Base-by-base conservation (phyloP, 257 asterid genomes). In the Solanum sejunctum region DNA sequence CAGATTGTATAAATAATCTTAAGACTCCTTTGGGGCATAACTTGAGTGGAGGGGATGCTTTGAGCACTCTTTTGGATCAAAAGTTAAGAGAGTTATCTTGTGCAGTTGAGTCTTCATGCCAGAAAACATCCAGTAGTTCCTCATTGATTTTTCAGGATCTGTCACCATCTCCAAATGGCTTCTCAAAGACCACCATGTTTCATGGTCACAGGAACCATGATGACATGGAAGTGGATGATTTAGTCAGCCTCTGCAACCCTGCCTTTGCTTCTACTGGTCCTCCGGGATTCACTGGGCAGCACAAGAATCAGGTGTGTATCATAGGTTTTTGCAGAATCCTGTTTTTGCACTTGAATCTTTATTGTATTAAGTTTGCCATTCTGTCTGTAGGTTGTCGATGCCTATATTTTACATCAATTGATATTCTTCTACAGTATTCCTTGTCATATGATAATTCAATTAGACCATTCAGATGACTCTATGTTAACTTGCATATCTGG, bases 1-100 rank as follows among this genome's bases (percentile, higher is more conserved):
- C 91, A 45, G 92, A 89, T 78, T 83, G 88, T 20, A 77, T 58
- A 26, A 86, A 84, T 84, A 85, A 84, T 86, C 80, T 92, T 58
- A 88, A 86, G 85, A 84, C 85, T 63, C 60, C 86, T 81, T 80
- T 61, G 16, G 92, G 88, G 69, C 85, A 88, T 86, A 91, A 87
- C 83, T 75, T 89, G 49, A 88, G 81, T 80, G 92, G 95, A 75
- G 92, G 94, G 75, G 98, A 93, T 88, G 92, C 89, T 32, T 89
- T 96, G 69, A 93, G 92, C 88, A 85, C 90, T 77, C 95, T 96
- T 85, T 88, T 96, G 89, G 99, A 95, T 90, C 92, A 92, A 87
- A 95, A 95, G 86, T 91, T 95, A 39, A 89, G 90, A 86, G 98
- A 95, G 86, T 88, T 93, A 86, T 88, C 96, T 84, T 89, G 20